Evolutionary conservation across 805 yeast species (phyloP).

Genomic region (Candida boidinii): DNA sequence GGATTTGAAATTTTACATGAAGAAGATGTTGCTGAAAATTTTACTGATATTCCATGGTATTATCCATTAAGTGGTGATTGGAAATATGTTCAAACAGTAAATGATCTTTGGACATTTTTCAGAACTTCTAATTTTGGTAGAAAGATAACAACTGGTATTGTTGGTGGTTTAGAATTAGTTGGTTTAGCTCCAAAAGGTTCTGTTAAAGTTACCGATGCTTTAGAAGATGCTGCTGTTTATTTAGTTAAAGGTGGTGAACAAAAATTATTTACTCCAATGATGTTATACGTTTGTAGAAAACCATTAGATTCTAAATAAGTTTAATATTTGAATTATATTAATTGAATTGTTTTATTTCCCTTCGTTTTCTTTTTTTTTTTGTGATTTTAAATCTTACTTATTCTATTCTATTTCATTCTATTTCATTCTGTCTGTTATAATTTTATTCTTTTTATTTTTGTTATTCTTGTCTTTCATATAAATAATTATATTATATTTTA

Average conservation of each 20-base stretch:
- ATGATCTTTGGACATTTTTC: constrained; percentile 75
- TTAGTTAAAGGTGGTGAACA: constrained; percentile 88
- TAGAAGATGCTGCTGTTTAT: constrained; percentile 95
- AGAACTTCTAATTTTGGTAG: constrained; percentile 89
- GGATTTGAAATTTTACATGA: constrained; percentile 78
- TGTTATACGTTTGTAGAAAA: constrained; percentile 83
- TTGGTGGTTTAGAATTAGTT: constrained; percentile 72
- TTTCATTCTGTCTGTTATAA: too few species aligned
- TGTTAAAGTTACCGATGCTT: constrained; percentile 79
- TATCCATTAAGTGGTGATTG: constrained; percentile 94
- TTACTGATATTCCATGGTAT: constrained; percentile 93
- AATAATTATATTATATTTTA: too few species aligned
- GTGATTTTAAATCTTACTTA: too few species aligned
- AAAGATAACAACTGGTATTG: constrained; percentile 69
- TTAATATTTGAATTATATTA: too few species aligned
- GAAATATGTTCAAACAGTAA: constrained; percentile 71
- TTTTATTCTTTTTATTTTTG: too few species aligned
- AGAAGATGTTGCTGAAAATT: constrained; percentile 74
- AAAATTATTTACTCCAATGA: constrained; percentile 95
- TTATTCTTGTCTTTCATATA: too few species aligned
- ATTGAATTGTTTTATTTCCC: too few species aligned
- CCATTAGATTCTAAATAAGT: constrained; percentile 44
- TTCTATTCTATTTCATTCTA: too few species aligned
- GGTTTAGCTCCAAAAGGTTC: constrained; percentile 94
- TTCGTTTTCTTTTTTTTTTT: too few species aligned